Evolutionary conservation across 495 filamentous ascomycete species (phyloP).

Genomic region (Penicillium robsamsonii): DNA sequence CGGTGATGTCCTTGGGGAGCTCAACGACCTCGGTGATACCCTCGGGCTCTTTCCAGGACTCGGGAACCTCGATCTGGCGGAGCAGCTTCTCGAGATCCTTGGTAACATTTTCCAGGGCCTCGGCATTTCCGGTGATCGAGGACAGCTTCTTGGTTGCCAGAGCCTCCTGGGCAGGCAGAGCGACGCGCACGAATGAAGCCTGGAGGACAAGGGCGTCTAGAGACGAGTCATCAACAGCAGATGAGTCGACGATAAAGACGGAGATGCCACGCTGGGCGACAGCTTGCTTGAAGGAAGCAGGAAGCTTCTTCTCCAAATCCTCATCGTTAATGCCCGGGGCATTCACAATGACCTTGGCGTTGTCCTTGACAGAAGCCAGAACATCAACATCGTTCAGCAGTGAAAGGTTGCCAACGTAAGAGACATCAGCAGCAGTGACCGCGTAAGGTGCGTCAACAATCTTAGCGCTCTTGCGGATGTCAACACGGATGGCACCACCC

Average conservation of each 20-base stretch:
- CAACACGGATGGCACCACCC: slow-evolving; percentile 79
- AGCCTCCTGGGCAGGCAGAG: slow-evolving; percentile 55
- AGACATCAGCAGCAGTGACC: slow-evolving; percentile 73
- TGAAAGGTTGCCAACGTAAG: slow-evolving; percentile 73
- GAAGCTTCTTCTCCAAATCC: slow-evolving; percentile 86
- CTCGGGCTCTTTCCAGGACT: slow-evolving; percentile 70
- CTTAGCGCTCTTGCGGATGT: slow-evolving; percentile 80
- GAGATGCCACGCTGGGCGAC: slow-evolving; percentile 65
- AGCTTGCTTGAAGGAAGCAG: slow-evolving; percentile 60
- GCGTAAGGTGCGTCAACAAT: slow-evolving; percentile 80
- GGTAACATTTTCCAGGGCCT: slow-evolving; percentile 57
- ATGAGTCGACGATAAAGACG: slow-evolving; percentile 71
- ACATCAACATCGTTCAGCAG: slow-evolving; percentile 75
- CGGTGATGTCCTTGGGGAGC: slow-evolving; percentile 59
- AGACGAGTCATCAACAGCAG: slow-evolving; percentile 57
- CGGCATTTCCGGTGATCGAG: slow-evolving; percentile 51
- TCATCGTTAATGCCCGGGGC: slow-evolving; percentile 78
- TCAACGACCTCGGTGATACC: slow-evolving; percentile 49
- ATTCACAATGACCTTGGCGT: slow-evolving; percentile 71
- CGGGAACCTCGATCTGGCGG: slow-evolving; percentile 68
- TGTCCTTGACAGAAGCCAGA: slow-evolving; percentile 64
- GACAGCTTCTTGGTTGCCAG: slow-evolving; percentile 55
- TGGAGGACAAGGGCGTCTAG: slow-evolving; percentile 62
- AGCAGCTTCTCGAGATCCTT: slow-evolving; percentile 69
- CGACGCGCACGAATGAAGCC: slow-evolving; percentile 76